phyloP scores from a whole-genome alignment of 192 early-diverging fungal species.

The Umbelopsis sp. region DNA sequence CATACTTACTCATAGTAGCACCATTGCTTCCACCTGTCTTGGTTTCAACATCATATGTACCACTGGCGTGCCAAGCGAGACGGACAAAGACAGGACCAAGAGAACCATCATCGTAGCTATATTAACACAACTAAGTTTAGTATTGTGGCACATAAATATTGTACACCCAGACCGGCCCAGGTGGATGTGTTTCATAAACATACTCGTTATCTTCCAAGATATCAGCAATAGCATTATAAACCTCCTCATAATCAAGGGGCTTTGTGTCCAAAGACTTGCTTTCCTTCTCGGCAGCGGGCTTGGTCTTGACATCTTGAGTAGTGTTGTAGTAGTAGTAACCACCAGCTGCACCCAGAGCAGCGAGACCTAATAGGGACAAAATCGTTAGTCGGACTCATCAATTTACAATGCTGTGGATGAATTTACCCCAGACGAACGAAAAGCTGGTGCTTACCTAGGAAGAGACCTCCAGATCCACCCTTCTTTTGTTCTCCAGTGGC shows the following conservation, averaged over 20 bases:
- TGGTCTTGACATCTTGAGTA: constrained; percentile 20
- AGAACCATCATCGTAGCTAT: constrained; percentile 73
- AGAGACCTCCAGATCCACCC: not conserved
- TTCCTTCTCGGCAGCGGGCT: constrained; percentile 30
- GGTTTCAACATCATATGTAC: constrained; percentile 71
- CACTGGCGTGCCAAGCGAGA: constrained; percentile 85
- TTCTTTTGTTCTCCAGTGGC: constrained; percentile 17
- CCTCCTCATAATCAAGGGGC: constrained; percentile 64
- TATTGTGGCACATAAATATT: not conserved
- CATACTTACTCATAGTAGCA: constrained; percentile 66
- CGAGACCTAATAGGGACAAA: constrained; percentile 27
- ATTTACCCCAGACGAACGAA: constrained; percentile 1
- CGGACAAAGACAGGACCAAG: constrained; percentile 80
- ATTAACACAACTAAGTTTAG: not conserved
- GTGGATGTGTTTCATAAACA: not conserved
- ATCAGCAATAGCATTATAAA: constrained; percentile 78
- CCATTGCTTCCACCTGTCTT: constrained; percentile 74
- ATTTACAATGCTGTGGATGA: not conserved
- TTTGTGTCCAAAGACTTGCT: constrained; percentile 36
- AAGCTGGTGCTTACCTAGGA: not conserved
- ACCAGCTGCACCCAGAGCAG: constrained; percentile 49
- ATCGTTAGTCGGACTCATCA: constrained; percentile 26
- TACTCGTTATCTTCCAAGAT: constrained; percentile 71
- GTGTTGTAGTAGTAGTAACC: constrained; percentile 54
- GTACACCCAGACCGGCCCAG: not conserved